phyloP scores from a whole-genome alignment of 78 protist species.

The Guillardia theta region DNA sequence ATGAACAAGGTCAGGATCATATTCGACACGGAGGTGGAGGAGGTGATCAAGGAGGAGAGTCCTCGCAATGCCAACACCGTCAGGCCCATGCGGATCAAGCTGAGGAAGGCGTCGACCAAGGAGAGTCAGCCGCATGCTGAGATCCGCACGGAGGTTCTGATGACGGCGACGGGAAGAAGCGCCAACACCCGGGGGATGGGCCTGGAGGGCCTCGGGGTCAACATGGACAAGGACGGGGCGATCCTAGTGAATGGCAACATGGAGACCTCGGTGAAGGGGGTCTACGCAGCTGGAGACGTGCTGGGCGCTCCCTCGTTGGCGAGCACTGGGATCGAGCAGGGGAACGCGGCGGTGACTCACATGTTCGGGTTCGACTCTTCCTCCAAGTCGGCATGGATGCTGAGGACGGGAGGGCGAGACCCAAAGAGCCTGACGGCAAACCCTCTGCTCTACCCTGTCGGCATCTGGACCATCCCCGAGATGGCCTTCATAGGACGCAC shows the following conservation, averaged over 20 bases:
- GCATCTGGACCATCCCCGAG: constrained; percentile 48
- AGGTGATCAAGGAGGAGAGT: background rate
- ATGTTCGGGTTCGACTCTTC: constrained; percentile 36
- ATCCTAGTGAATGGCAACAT: background rate
- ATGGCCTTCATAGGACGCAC: constrained; percentile 13
- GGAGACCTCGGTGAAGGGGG: background rate
- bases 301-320: constrained; percentile 36
- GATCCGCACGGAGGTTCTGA: background rate
- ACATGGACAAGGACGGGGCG: background rate
- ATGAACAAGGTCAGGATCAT: background rate
- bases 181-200: constrained; percentile 1
- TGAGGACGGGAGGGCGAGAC: background rate
- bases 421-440: background rate
- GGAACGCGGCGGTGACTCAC: background rate
- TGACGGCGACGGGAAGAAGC: background rate
- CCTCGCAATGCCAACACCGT: background rate
- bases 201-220: background rate
- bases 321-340: constrained; percentile 38
- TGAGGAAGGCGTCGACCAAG: background rate
- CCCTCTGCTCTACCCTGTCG: constrained; percentile 12
- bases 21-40: background rate
- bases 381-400: background rate
- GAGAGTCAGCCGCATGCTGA: background rate
- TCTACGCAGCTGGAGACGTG: constrained; percentile 41
- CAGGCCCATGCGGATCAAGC: background rate